These are phyloP conservation scores for Auriscalpium orientale DNA, from an alignment of 768 basidiomycete species.

Conservation along the genomic window DNA sequence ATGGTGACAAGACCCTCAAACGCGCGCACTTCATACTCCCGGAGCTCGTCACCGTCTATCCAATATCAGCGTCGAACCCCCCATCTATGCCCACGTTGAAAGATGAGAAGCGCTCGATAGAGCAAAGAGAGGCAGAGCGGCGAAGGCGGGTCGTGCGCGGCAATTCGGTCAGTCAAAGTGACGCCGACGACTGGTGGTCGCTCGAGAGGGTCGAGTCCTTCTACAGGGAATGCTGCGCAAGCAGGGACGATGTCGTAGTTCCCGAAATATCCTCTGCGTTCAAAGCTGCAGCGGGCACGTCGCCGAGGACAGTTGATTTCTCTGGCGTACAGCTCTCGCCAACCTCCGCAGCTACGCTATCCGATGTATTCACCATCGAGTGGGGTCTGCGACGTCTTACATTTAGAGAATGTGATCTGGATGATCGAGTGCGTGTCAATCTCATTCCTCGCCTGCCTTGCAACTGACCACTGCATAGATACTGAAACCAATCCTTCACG, in stretches of 20 bases:
- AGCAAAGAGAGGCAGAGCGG: conserved; percentile 66
- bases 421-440: conserved; percentile 55
- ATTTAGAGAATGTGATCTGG: conserved; percentile 81
- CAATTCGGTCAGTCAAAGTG: conserved; percentile 28
- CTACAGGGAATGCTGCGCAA: conserved; percentile 79
- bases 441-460: background rate
- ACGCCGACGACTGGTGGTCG: conserved; percentile 72
- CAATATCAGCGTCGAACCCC: conserved; percentile 78
- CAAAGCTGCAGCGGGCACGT: conserved; percentile 49
- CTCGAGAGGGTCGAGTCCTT: conserved; percentile 78
- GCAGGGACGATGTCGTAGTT: conserved; percentile 66
- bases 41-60: conserved; percentile 80
- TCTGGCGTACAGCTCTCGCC: conserved; percentile 69
- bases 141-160: conserved; percentile 58
- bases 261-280: conserved; percentile 58
- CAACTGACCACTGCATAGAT: conserved; percentile 34
- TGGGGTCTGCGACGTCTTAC: conserved; percentile 87
- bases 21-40: conserved; percentile 90
- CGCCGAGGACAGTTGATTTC: conserved; percentile 71
- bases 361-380: conserved; percentile 87
- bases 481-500: conserved; percentile 85
- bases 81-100: conserved; percentile 73
- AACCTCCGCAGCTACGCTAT: conserved; percentile 68
- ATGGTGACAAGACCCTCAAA: conserved; percentile 60
- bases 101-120: conserved; percentile 77